Base-by-base conservation (phyloP, 306 rosid genomes). In the Elaeagnus macrophylla region DNA sequence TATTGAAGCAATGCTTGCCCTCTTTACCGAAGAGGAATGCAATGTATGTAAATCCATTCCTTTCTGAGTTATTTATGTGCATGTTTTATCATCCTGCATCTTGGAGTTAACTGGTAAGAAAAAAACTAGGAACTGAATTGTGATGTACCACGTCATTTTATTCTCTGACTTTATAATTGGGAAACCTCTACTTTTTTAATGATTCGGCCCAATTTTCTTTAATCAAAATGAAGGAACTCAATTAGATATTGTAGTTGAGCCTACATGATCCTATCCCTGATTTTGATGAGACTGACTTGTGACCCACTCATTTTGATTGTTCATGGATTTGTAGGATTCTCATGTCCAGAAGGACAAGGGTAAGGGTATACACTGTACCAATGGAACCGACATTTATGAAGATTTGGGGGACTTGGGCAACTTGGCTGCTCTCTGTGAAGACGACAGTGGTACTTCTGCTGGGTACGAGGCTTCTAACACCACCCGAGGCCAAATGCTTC, bases 381-480 rank as follows among this genome's bases (percentile, higher is more conserved):
- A 59, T 53, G 64, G 35, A 39, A 54, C 48, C 45, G 72, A 74
- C 17, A 15, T 67, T 37, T 70, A 51, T 52, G 48, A 38, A 12
- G 76, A 50, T 32, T 53, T 79, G 44, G 79, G 54, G 56, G 72
- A 49, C 47, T 61, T 75, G 65, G 54, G 57, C 55, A 47, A 35
- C 59, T 37, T 47, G 37, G 51, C 32, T 45, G 39, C 32, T 6
- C 37, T 46, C 5, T 50, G 15, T 12, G 79, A 61, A 15, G 67
- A 60, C 13, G 51, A 39, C 45, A 19, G 13, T 20, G 32, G 41
- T 37, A 48, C 52, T 12, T 52, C 54, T 57, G 36, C 43, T 53
- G 55, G 50, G 50, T 56, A 62, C 17, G 41, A 18, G 57, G 36
- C 41, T 39, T 51, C 10, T 14, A 20, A 37, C 54, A 20, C 59